These are phyloP conservation scores for Kuraishia capsulata DNA, from an alignment of 805 yeast species.

Conservation along the genomic window DNA sequence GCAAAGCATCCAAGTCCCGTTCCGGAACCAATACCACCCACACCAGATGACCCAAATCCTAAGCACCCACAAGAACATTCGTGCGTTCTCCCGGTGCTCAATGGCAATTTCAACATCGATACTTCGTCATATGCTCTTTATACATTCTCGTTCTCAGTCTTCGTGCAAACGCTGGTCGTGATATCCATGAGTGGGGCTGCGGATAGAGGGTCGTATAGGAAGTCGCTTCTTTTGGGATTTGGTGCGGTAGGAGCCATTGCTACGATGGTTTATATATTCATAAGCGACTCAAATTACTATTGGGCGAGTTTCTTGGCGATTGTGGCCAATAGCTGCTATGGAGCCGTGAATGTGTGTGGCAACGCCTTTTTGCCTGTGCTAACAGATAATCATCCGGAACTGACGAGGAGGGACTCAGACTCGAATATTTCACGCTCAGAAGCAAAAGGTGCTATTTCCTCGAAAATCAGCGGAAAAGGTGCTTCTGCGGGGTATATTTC, in stretches of 20 bases:
- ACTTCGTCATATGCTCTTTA: slow-evolving; percentile 69
- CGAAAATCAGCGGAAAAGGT: slow-evolving; percentile 57
- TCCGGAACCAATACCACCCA: slow-evolving; percentile 25
- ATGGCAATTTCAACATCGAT: slow-evolving; percentile 38
- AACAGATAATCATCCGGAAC: slow-evolving; percentile 31
- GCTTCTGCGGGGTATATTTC: slow-evolving; percentile 64
- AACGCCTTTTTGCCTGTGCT: slow-evolving; percentile 63
- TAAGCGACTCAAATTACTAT: slow-evolving; percentile 33
- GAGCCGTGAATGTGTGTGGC: slow-evolving; percentile 74
- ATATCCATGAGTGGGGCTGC: slow-evolving; percentile 67
- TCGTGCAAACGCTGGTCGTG: slow-evolving; percentile 63
- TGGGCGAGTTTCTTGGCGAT: slow-evolving; percentile 46
- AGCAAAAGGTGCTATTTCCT: slow-evolving; percentile 28
- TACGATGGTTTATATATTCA: slow-evolving; percentile 35
- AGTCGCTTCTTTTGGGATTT: slow-evolving; percentile 42
- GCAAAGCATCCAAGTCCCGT: slow-evolving; percentile 18
- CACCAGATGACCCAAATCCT: slow-evolving; percentile 7
- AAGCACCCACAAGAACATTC: slow-evolving; percentile 7
- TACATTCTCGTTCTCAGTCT: slow-evolving; percentile 63
- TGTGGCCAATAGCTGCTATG: slow-evolving; percentile 59
- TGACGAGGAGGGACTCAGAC: not conserved
- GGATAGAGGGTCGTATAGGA: slow-evolving; percentile 54
- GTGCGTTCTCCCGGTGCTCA: slow-evolving; percentile 24
- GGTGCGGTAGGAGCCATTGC: slow-evolving; percentile 51
- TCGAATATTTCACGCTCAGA: not conserved